phyloP scores from a whole-genome alignment of 2,329 filamentous ascomycete species.

The Talaromyces sp. region DNA sequence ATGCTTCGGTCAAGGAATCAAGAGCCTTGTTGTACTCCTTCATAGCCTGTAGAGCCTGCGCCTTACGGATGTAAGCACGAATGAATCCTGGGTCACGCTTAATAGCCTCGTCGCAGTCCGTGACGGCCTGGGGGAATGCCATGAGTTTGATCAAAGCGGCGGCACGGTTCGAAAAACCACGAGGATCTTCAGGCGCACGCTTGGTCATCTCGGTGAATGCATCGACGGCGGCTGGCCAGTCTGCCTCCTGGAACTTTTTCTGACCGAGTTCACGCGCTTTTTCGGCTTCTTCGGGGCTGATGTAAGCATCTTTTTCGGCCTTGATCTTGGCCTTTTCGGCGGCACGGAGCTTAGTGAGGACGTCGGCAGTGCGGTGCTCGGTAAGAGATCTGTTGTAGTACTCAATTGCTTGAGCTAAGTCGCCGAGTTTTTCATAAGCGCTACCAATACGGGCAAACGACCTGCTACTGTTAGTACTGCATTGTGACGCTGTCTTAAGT shows the following conservation, averaged over 20 bases:
- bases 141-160: conserved; percentile 96
- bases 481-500: neutral
- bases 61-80: conserved; percentile 93
- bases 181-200: conserved; percentile 85
- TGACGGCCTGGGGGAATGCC: conserved; percentile 87
- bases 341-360: conserved; percentile 84
- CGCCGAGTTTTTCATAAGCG: conserved; percentile 87
- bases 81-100: conserved; percentile 90
- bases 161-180: conserved; percentile 95
- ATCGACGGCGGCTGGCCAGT: conserved; percentile 92
- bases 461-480: conserved; percentile 29
- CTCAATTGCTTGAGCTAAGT: conserved; percentile 74
- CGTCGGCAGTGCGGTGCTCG: conserved; percentile 92
- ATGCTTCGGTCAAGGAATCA: conserved; percentile 81
- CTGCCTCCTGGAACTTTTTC: conserved; percentile 92
- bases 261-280: conserved; percentile 93
- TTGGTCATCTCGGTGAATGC: conserved; percentile 97
- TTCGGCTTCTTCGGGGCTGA: conserved; percentile 89
- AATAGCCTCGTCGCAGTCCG: conserved; percentile 89
- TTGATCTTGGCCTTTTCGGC: conserved; percentile 85
- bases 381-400: conserved; percentile 93
- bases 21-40: conserved; percentile 95
- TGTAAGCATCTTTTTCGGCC: conserved; percentile 71
- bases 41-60: conserved; percentile 94
- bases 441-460: conserved; percentile 91